phyloP scores from a whole-genome alignment of 768 basidiomycete species.

The Hypholoma sublateritium region DNA sequence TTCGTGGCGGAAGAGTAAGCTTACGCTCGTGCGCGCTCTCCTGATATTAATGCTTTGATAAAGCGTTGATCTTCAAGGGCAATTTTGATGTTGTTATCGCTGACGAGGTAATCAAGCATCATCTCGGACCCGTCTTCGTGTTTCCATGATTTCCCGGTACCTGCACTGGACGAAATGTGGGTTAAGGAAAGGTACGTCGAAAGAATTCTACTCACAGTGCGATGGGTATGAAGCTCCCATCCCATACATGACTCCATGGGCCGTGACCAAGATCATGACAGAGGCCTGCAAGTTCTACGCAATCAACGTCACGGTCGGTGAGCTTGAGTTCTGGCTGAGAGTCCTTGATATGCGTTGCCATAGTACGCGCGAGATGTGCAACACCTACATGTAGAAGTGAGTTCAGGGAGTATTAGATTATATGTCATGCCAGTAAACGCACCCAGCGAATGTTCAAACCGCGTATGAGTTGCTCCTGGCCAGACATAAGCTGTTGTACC shows the following conservation, averaged over 20 bases:
- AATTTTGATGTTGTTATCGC: constrained; percentile 53
- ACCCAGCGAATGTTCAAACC: constrained; percentile 84
- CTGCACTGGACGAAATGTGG: constrained; percentile 18
- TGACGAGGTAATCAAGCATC: constrained; percentile 75
- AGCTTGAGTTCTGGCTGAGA: constrained; percentile 65
- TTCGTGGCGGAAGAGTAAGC: constrained; percentile 20
- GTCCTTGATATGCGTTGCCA: constrained; percentile 54
- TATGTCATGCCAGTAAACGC: constrained; percentile 10
- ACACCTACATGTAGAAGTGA: constrained; percentile 50
- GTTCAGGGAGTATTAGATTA: neutral
- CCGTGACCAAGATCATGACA: constrained; percentile 88
- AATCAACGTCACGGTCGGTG: constrained; percentile 67
- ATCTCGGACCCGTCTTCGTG: constrained; percentile 81
- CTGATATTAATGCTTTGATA: constrained; percentile 79
- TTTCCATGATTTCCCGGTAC: constrained; percentile 54
- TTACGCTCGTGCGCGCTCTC: constrained; percentile 51
- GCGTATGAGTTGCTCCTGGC: constrained; percentile 74
- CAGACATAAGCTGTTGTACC: constrained; percentile 76
- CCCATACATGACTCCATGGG: constrained; percentile 86
- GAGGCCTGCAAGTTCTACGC: constrained; percentile 77
- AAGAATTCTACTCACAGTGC: constrained; percentile 30
- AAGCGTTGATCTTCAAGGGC: constrained; percentile 49
- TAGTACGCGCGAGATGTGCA: constrained; percentile 67
- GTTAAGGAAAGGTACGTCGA: neutral
- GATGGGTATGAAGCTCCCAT: constrained; percentile 63